Percentiles rank a stretch among this genome's conserved stretches.
These are phyloP conservation scores for Microdochium bolleyi DNA, from an alignment of 2,329 filamentous ascomycete genomes.

Conservation along the genomic window DNA sequence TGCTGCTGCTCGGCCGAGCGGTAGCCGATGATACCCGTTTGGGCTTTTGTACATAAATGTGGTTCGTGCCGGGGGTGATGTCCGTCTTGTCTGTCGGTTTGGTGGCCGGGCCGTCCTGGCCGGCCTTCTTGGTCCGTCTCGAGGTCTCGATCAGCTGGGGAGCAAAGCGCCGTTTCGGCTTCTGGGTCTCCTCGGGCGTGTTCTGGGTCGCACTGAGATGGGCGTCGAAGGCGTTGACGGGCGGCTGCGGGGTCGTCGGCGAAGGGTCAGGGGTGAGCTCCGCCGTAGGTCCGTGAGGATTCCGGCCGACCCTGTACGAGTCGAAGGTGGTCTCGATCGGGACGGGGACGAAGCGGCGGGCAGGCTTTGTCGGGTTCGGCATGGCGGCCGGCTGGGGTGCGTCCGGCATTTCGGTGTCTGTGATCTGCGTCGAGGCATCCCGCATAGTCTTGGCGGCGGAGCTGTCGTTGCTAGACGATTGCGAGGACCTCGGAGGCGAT, in stretches of 20 bases:
- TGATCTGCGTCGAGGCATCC: slow-evolving; percentile 18
- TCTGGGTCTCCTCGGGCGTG: slow-evolving; percentile 15
- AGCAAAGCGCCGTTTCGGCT: slow-evolving; percentile 49
- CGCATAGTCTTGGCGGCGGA: slow-evolving; percentile 7
- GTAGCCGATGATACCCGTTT: slow-evolving; percentile 25
- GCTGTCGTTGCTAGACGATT: neutral
- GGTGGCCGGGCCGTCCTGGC: slow-evolving; percentile 55
- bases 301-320: slow-evolving; percentile 39
- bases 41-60: slow-evolving; percentile 43
- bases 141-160: slow-evolving; percentile 79
- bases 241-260: slow-evolving; percentile 38
- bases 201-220: slow-evolving; percentile 11
- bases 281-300: slow-evolving; percentile 41
- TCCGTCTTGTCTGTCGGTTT: slow-evolving; percentile 64
- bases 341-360: slow-evolving; percentile 56
- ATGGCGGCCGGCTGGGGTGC: slow-evolving; percentile 3
- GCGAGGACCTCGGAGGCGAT: slow-evolving; percentile 7
- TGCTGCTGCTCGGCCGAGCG: slow-evolving; percentile 9
- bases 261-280: slow-evolving; percentile 49
- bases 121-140: slow-evolving; percentile 59
- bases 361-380: slow-evolving; percentile 9
- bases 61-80: slow-evolving; percentile 55
- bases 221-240: slow-evolving; percentile 5
- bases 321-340: slow-evolving; percentile 67
- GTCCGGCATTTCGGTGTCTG: slow-evolving; percentile 16